Percentiles rank a stretch among this genome's conserved stretches.
Conservation (phyloP, 2,329 filamentous ascomycete species). For the Cercospora citrullina region DNA sequence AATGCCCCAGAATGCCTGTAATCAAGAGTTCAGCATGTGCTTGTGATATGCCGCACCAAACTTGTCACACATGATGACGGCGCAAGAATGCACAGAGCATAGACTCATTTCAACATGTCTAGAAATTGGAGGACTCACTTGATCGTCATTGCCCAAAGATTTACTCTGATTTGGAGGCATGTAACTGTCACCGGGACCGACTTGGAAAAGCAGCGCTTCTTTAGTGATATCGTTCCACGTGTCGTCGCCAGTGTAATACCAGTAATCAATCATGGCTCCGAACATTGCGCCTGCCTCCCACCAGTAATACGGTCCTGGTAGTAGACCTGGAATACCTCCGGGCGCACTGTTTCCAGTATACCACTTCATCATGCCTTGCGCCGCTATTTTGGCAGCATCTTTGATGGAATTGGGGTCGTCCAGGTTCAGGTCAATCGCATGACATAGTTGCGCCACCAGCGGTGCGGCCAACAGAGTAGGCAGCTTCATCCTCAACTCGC, state of each 20-base stretch:
- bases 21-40: conserved; percentile 41
- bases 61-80: neutral
- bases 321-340: conserved; percentile 54
- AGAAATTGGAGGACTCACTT: conserved; percentile 36
- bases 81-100: neutral
- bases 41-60: neutral
- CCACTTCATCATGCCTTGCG: conserved; percentile 54
- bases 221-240: conserved; percentile 62
- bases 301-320: conserved; percentile 71
- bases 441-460: conserved; percentile 24
- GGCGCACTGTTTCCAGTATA: conserved; percentile 56
- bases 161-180: conserved; percentile 52
- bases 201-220: conserved; percentile 60
- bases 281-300: conserved; percentile 67
- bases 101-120: neutral
- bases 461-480: conserved; percentile 4
- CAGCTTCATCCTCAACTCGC: neutral
- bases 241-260: conserved; percentile 65
- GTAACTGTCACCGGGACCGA: conserved; percentile 58
- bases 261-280: conserved; percentile 69
- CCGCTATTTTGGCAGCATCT: conserved; percentile 44
- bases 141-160: conserved; percentile 58
- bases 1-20: conserved; percentile 55
- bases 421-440: conserved; percentile 31
- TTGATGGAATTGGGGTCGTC: conserved; percentile 44